These are phyloP conservation scores for Rhododendron ovatum DNA, from an alignment of 148 eudicot species.

Conservation along the genomic window DNA sequence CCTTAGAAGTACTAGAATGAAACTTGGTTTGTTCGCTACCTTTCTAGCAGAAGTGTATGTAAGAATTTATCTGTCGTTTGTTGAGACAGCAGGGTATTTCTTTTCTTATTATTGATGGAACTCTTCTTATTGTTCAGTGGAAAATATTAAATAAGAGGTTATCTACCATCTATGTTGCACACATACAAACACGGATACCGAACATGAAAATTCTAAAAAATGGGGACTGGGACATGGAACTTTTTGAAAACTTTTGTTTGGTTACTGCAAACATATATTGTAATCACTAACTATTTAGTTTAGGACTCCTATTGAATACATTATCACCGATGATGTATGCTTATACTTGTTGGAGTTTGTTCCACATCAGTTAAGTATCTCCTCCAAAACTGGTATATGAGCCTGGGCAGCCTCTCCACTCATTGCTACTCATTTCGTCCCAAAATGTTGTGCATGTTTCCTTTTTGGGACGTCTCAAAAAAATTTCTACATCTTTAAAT, in stretches of 20 bases:
- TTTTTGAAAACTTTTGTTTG: too few relatives aligned
- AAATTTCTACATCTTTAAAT: too few relatives aligned
- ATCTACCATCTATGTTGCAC: neutral
- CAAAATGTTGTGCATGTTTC: too few relatives aligned
- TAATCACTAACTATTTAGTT: neutral
- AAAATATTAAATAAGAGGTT: neutral
- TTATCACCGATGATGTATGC: too few relatives aligned
- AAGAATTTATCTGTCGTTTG: neutral
- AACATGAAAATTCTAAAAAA: neutral
- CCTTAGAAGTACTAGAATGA: neutral
- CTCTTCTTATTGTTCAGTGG: neutral
- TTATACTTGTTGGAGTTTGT: too few relatives aligned
- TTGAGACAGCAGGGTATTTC: neutral
- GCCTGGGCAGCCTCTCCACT: too few relatives aligned
- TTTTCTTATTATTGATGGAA: neutral
- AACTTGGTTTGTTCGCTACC: neutral
- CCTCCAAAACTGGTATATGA: too few relatives aligned
- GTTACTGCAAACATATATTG: neutral
- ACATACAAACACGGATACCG: neutral
- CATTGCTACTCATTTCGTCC: too few relatives aligned
- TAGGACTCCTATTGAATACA: too few relatives aligned
- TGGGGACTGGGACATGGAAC: neutral
- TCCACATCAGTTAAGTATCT: too few relatives aligned
- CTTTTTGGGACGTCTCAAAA: too few relatives aligned
- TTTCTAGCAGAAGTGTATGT: neutral